A percentile compares a stretch with the other conserved stretches of the same genome.
Conservation (phyloP, 345 rosid species). For the Excoecaria cochinchinensis region DNA sequence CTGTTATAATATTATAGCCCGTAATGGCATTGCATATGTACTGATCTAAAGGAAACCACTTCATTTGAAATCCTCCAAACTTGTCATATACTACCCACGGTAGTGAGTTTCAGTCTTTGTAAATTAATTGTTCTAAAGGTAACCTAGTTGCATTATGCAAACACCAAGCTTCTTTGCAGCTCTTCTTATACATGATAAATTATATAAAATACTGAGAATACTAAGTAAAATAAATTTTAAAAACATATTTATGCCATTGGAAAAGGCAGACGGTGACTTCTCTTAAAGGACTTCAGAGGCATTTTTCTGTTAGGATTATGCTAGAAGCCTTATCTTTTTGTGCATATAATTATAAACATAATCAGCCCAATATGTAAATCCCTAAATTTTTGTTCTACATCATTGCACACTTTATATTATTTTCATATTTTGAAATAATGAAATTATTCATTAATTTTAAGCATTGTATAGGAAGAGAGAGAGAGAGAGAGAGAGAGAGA, state of each 20-base stretch:
- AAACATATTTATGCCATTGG: not conserved
- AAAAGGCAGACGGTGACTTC: not conserved
- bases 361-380: not conserved
- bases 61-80: not conserved
- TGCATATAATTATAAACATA: not conserved
- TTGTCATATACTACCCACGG: not conserved
- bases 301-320: not conserved
- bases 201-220: not conserved
- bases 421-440: not conserved
- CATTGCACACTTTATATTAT: not conserved
- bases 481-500: not conserved
- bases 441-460: not conserved
- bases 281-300: not conserved
- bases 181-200: not conserved
- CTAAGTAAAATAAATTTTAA: not conserved
- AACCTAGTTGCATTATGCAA: not conserved
- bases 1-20: not conserved
- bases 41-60: not conserved
- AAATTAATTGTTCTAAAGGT: not conserved
- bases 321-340: not conserved
- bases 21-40: not conserved
- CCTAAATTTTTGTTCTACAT: not conserved
- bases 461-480: not conserved
- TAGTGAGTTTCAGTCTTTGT: not conserved
- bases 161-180: not conserved